Conservation (phyloP, 805 yeast species). For the Ogataea henricii region DNA sequence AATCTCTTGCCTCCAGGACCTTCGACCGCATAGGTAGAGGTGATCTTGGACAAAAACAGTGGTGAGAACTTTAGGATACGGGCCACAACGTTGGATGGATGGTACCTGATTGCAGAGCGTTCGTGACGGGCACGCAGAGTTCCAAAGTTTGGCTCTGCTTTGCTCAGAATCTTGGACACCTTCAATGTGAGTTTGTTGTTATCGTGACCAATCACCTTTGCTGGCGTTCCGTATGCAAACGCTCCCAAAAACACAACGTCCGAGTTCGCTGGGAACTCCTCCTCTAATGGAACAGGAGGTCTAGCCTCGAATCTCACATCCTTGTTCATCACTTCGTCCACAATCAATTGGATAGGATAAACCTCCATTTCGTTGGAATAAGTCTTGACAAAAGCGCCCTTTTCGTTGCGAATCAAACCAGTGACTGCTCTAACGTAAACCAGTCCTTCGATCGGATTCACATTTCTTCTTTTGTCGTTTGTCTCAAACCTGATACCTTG, state of each 20-base stretch:
- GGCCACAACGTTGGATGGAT: slow-evolving; percentile 65
- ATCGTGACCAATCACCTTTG: slow-evolving; percentile 62
- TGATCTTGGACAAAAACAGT: slow-evolving; percentile 70
- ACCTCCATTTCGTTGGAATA: slow-evolving; percentile 52
- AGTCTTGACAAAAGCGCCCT: slow-evolving; percentile 80
- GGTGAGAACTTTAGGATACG: slow-evolving; percentile 58
- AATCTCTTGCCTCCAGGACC: slow-evolving; percentile 52
- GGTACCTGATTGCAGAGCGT: slow-evolving; percentile 54
- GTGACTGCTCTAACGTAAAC: slow-evolving; percentile 73
- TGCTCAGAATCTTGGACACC: slow-evolving; percentile 50
- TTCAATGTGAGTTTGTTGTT: slow-evolving; percentile 45
- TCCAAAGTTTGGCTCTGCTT: slow-evolving; percentile 69
- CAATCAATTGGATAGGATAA: slow-evolving; percentile 80
- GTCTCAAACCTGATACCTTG: slow-evolving; percentile 49
- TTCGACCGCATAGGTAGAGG: slow-evolving; percentile 68
- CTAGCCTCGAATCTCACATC: slow-evolving; percentile 75
- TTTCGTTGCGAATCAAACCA: slow-evolving; percentile 68
- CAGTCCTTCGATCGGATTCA: slow-evolving; percentile 48
- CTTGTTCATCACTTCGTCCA: slow-evolving; percentile 68
- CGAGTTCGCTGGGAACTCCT: slow-evolving; percentile 77
- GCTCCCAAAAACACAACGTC: slow-evolving; percentile 81
- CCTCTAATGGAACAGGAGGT: slow-evolving; percentile 72
- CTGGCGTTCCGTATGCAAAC: slow-evolving; percentile 83
- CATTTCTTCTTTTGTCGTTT: slow-evolving; percentile 2
- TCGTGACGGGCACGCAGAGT: slow-evolving; percentile 60